Evolutionary conservation across 2,329 filamentous ascomycete genomes (phyloP), one percentile per base, ranked within the genome.

Genomic region (Gnomoniopsis sp.): DNA sequence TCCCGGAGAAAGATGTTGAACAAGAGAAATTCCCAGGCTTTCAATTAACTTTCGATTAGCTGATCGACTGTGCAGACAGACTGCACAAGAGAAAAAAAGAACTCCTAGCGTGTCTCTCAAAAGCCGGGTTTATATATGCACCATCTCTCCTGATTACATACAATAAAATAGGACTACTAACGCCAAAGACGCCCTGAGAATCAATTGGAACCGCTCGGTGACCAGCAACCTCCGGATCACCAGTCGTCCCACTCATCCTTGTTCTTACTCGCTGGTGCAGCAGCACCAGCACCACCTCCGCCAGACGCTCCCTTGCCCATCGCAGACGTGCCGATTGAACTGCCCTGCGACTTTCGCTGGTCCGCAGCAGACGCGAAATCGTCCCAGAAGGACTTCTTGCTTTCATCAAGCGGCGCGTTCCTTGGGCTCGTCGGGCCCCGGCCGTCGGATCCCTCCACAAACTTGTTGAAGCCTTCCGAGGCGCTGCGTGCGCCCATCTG

Each of bases 341-440:
- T 82, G 58, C 75, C 73, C 47, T 69, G 70, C 23, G 62, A 60
- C 62, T 68, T 69, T 59, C 75, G 73, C 67, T 83, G 78, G 74
- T 88, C 83, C 0, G 86, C 88, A 26, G 88, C 73, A 30, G 83
- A 85, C 0, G 91, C 88, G 74, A 98, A 96, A 65, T 89, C 88
- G 71, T 96, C 93, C 93, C 93, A 97, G 74, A 96, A 96, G 65
- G 90, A 88, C 70, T 88, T 88, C 74, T 88, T 89, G 83, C 72
- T 88, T 81, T 78, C 80, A 68, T 87, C 80, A 53, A 85, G 67
- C 57, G 72, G 77, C 55, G 69, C 75, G 58, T 73, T 69, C 19
- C 50, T 49, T 22, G 47, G 38, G 19, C 33, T 43, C 14, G 51
- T 44, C 15, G 52, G 22, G 8, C 43, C 60, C 65, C 62, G 55